phyloP scores from a whole-genome alignment of 345 rosid genomes.

The Reutealis trisperma region DNA sequence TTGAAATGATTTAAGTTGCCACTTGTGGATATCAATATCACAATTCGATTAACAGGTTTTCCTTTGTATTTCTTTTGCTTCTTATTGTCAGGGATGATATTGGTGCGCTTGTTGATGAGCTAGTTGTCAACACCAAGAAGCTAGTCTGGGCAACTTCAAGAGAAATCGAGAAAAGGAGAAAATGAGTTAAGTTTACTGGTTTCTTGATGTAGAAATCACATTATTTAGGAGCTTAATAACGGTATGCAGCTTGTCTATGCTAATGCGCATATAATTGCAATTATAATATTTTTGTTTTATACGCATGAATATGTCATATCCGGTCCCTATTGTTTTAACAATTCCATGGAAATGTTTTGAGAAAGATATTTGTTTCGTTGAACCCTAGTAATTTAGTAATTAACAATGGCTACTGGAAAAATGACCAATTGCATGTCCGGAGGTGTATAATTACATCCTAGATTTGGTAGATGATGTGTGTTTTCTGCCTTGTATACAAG shows the following conservation, averaged over 20 bases:
- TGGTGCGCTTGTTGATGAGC: slow-evolving; percentile 60
- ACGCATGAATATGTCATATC: too few species aligned
- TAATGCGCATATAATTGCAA: neutral
- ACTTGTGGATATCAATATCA: neutral
- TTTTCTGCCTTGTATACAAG: too few species aligned
- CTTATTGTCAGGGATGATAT: slow-evolving; percentile 57
- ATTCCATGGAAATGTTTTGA: too few species aligned
- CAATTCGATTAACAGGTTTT: neutral
- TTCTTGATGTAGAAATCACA: slow-evolving; percentile 1
- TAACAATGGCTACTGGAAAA: too few species aligned
- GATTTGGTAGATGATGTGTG: too few species aligned
- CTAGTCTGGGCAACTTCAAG: slow-evolving; percentile 59
- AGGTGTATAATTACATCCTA: too few species aligned
- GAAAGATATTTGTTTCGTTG: too few species aligned
- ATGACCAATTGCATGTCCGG: too few species aligned
- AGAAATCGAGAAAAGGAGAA: slow-evolving; percentile 88
- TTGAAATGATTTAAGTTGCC: neutral
- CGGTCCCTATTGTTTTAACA: too few species aligned
- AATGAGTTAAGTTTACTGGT: slow-evolving; percentile 30
- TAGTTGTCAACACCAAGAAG: slow-evolving; percentile 63
- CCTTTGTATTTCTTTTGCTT: neutral
- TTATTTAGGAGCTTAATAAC: neutral
- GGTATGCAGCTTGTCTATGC: neutral
- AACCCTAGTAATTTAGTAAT: too few species aligned
- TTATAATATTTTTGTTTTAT: too few species aligned